Evolutionary conservation across 1,284 basidiomycete genomes (phyloP), one percentile per base, ranked within the genome.

Genomic region (Tylopilus orsonianus): DNA sequence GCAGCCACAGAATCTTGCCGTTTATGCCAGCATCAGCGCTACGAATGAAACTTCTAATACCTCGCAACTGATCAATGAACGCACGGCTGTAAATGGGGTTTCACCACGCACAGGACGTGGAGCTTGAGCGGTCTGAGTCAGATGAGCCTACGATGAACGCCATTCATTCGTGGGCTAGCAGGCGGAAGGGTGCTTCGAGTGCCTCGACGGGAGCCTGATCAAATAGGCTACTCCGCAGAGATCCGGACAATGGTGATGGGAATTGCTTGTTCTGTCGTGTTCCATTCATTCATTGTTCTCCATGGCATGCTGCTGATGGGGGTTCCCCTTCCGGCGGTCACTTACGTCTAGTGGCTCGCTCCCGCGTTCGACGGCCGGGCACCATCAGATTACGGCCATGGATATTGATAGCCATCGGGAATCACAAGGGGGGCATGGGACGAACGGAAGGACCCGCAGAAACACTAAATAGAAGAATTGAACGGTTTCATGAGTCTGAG

Each of bases 271-370:
- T 58, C 24, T 42, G 56, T 41, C 44, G 51, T 16, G 30, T 61
- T 59, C 53, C 24, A 54, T 57, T 51, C 48, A 66, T 63, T 59
- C 41, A 51, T 66, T 48, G 49, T 48, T 58, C 46, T 62, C 35
- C 43, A 51, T 49, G 56, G 46, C 47, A 24, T 47, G 55, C 44
- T 48, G 40, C 36, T 60, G 56, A 62, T 62, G 50, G 50, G 44
- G 63, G 52, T 50, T 48, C 60, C 55, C 50, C 44, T 62, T 56
- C 52, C 55, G 60, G 48, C 35, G 52, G 61, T 64, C 61, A 64
- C 57, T 65, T 65, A 65, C 65, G 63, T 65, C 53, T 49, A 39
- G 53, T 56, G 50, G 52, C 59, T 64, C 62, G 62, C 62, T 68
- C 52, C 62, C 62, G 66, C 53, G 59, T 52, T 55, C 42, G 39